Evolutionary conservation across 129 eudicot species (phyloP).

Genomic region (Chrysanthemum lavandulifolium): DNA sequence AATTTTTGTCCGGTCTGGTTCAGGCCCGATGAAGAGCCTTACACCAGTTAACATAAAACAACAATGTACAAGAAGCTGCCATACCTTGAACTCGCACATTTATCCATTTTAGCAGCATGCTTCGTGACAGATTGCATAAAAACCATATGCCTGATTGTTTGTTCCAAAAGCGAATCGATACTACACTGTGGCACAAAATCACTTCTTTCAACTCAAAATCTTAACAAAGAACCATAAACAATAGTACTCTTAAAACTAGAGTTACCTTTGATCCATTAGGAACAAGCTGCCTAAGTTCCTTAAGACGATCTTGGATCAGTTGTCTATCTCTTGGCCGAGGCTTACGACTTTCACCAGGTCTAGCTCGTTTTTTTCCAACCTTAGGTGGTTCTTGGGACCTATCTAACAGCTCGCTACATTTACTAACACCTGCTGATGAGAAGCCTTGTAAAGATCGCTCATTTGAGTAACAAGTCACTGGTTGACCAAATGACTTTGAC

Average conservation of each 20-base stretch:
- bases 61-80: slow-evolving; percentile 1
- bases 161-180: slow-evolving; percentile 88
- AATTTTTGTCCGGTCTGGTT: not conserved
- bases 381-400: slow-evolving; percentile 48
- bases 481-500: slow-evolving; percentile 37
- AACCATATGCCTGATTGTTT: slow-evolving; percentile 85
- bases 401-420: slow-evolving; percentile 51
- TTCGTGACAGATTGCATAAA: slow-evolving; percentile 67
- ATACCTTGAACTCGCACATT: slow-evolving; percentile 70
- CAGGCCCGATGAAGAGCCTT: not conserved
- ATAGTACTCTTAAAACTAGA: not conserved
- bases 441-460: slow-evolving; percentile 53
- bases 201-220: slow-evolving; percentile 25
- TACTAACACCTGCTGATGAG: slow-evolving; percentile 55
- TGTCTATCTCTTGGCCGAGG: slow-evolving; percentile 93
- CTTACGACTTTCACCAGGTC: slow-evolving; percentile 66
- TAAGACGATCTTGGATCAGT: slow-evolving; percentile 85
- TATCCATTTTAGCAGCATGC: slow-evolving; percentile 71
- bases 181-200: slow-evolving; percentile 71
- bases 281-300: slow-evolving; percentile 79
- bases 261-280: slow-evolving; percentile 96
- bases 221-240: not conserved
- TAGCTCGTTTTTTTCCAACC: slow-evolving; percentile 61
- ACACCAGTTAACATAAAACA: not conserved
- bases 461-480: slow-evolving; percentile 46